Evolutionary conservation across 768 basidiomycete species (phyloP).

Genomic region (Boletus rubescentipes): DNA sequence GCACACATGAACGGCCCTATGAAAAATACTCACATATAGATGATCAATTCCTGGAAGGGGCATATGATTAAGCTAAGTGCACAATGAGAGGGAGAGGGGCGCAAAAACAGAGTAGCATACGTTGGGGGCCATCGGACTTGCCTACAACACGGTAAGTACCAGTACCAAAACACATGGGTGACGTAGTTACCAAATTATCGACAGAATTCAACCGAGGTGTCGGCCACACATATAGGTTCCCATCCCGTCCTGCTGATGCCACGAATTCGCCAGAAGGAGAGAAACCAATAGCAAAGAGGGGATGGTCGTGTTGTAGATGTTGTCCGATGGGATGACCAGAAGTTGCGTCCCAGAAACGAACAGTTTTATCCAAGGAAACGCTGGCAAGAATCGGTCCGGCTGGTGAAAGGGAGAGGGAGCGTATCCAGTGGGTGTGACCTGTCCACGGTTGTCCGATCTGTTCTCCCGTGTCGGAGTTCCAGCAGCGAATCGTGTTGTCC

Average conservation of each 20-base stretch:
- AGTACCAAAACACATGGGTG: too few relatives aligned
- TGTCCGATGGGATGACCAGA: not conserved
- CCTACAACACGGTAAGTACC: too few relatives aligned
- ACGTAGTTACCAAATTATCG: too few relatives aligned
- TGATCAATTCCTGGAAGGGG: too few relatives aligned
- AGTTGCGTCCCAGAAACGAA: not conserved
- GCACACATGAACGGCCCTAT: too few relatives aligned
- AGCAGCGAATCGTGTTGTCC: conserved; percentile 9
- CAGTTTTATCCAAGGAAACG: not conserved
- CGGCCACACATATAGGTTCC: not conserved
- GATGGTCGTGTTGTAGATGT: not conserved
- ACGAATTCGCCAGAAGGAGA: conserved; percentile 1
- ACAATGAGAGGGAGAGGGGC: too few relatives aligned
- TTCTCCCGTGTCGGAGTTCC: conserved; percentile 1
- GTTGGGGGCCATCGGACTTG: too few relatives aligned
- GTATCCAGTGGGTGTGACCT: not conserved
- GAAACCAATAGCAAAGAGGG: conserved; percentile 1
- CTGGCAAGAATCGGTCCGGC: not conserved
- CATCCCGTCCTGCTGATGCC: not conserved
- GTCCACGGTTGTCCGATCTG: not conserved
- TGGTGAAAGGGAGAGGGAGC: not conserved
- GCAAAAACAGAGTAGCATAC: too few relatives aligned
- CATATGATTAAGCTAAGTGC: too few relatives aligned
- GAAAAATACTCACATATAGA: too few relatives aligned
- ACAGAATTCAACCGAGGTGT: not conserved